Conservation (phyloP, 2,329 filamentous ascomycete species). For the Parascedosporium putredinis region DNA sequence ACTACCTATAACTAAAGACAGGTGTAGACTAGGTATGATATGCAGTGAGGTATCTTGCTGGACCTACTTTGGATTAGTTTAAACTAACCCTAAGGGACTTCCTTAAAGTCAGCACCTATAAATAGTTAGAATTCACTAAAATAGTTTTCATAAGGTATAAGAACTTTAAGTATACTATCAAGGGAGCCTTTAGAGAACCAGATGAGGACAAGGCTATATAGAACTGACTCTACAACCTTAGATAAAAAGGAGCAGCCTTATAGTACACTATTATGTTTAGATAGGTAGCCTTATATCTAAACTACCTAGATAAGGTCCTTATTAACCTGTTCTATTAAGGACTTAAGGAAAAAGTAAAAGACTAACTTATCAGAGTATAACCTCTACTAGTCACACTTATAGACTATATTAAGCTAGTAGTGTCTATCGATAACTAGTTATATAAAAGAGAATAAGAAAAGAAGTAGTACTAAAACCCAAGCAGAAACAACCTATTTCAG, state of each 20-base stretch:
- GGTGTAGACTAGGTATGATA: too few species aligned
- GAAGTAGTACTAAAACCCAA: not conserved
- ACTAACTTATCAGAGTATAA: not conserved
- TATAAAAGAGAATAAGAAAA: not conserved
- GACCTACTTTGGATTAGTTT: too few species aligned
- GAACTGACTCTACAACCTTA: not conserved
- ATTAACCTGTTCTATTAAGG: conserved; percentile 1
- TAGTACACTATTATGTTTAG: not conserved
- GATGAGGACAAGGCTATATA: not conserved
- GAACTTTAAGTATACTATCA: not conserved
- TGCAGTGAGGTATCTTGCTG: too few species aligned
- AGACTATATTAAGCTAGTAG: not conserved
- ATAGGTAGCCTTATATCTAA: not conserved
- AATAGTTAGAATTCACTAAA: too few species aligned
- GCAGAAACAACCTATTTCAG: too few species aligned
- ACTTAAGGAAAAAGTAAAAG: conserved; percentile 7
- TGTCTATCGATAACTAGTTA: not conserved
- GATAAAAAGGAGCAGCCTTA: not conserved
- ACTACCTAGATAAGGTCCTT: not conserved
- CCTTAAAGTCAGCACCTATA: too few species aligned
- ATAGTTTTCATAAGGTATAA: not conserved
- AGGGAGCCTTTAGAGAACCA: conserved; percentile 2
- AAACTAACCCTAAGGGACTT: too few species aligned
- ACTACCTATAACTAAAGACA: too few species aligned
- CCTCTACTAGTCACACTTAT: not conserved